Conservation (phyloP, 768 basidiomycete genomes). For the Suillus paluster region DNA sequence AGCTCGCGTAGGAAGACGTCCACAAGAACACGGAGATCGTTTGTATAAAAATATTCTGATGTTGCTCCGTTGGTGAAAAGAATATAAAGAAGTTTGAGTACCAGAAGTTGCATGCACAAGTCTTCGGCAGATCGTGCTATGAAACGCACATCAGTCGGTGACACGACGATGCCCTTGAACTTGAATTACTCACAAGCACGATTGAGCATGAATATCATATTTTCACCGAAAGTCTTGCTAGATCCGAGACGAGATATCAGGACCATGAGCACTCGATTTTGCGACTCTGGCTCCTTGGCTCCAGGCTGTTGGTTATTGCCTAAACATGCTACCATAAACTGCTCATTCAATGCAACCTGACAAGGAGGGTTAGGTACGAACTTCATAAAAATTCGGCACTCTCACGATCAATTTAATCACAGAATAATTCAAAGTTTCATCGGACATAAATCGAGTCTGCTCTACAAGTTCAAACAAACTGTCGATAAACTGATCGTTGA, state of each 20-base stretch:
- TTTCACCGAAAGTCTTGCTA: slow-evolving; percentile 97
- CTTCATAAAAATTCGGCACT: slow-evolving; percentile 10
- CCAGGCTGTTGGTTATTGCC: slow-evolving; percentile 30
- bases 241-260: slow-evolving; percentile 82
- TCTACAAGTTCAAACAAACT: slow-evolving; percentile 93
- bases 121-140: slow-evolving; percentile 89
- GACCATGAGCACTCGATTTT: slow-evolving; percentile 83
- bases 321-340: slow-evolving; percentile 93
- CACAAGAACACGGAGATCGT: slow-evolving; percentile 93
- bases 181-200: slow-evolving; percentile 77
- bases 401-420: slow-evolving; percentile 93
- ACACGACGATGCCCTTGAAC: not conserved
- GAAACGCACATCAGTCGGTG: slow-evolving; percentile 11
- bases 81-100: slow-evolving; percentile 93
- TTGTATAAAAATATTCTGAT: slow-evolving; percentile 97
- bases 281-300: slow-evolving; percentile 42
- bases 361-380: slow-evolving; percentile 13
- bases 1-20: slow-evolving; percentile 98
- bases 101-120: slow-evolving; percentile 90
- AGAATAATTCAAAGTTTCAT: slow-evolving; percentile 94
- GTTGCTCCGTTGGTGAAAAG: slow-evolving; percentile 93
- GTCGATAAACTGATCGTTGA: slow-evolving; percentile 84
- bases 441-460: slow-evolving; percentile 82
- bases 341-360: slow-evolving; percentile 93
- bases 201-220: slow-evolving; percentile 99